A percentile compares a stretch with the other conserved stretches of the same genome.
Evolutionary conservation across 306 rosid genomes (phyloP).

Genomic region (Vicia sativa): DNA sequence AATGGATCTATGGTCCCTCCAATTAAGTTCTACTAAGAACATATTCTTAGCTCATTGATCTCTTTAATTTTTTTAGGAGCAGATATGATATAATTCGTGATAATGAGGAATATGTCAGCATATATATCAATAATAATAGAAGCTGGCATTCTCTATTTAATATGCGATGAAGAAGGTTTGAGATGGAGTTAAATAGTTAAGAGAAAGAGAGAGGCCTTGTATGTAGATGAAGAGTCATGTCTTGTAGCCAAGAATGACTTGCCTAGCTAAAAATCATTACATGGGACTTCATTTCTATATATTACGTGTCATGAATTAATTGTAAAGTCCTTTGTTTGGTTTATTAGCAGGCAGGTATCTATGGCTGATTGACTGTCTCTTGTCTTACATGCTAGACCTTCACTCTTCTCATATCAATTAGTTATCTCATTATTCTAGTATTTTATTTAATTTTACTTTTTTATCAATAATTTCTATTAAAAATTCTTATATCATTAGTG

Average conservation of each 20-base stretch:
- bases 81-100: background rate
- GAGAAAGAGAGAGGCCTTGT: constrained; percentile 55
- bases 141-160: constrained; percentile 4
- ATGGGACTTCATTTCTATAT: background rate
- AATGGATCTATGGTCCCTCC: constrained; percentile 35
- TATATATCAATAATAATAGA: constrained; percentile 28
- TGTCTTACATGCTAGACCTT: constrained; percentile 58
- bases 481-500: no score
- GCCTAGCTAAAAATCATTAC: background rate
- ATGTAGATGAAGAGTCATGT: constrained; percentile 67
- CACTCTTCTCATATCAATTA: constrained; percentile 50
- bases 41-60: constrained; percentile 38
- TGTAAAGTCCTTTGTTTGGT: constrained; percentile 3
- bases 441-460: no score
- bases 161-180: constrained; percentile 4
- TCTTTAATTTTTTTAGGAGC: background rate
- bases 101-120: constrained; percentile 29
- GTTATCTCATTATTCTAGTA: no score
- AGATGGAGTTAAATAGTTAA: background rate
- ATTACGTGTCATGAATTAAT: background rate
- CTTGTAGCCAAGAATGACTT: constrained; percentile 62
- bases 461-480: no score
- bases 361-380: constrained; percentile 64
- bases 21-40: constrained; percentile 32
- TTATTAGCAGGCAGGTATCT: constrained; percentile 47